These are phyloP conservation scores for Cladorrhinum samala DNA, from an alignment of 495 filamentous ascomycete species.

Conservation along the genomic window DNA sequence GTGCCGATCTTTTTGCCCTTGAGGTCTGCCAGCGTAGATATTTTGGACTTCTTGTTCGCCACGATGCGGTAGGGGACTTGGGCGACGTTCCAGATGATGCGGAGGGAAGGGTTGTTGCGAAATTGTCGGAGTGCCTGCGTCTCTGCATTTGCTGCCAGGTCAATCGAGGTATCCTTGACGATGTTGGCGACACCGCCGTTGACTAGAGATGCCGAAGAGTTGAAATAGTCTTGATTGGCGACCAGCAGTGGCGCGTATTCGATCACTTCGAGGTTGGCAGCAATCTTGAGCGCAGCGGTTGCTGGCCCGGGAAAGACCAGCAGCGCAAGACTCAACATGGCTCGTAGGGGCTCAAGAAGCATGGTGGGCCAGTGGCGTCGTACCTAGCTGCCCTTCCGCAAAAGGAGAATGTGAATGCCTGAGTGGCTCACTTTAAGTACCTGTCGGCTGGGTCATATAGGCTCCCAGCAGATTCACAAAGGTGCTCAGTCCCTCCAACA, in stretches of 20 bases:
- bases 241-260: slow-evolving; percentile 31
- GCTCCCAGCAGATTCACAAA: too few relatives aligned
- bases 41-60: slow-evolving; percentile 31
- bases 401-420: too few relatives aligned
- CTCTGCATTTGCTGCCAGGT: slow-evolving; percentile 40
- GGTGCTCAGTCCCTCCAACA: too few relatives aligned
- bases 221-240: slow-evolving; percentile 29
- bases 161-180: slow-evolving; percentile 17
- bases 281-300: slow-evolving; percentile 2
- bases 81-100: slow-evolving; percentile 36
- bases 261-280: slow-evolving; percentile 13
- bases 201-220: slow-evolving; percentile 9
- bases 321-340: not conserved
- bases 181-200: slow-evolving; percentile 27
- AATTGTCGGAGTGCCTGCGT: slow-evolving; percentile 39
- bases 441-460: too few relatives aligned
- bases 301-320: not conserved
- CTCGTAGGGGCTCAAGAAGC: too few relatives aligned
- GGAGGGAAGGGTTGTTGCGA: slow-evolving; percentile 32
- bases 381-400: not conserved
- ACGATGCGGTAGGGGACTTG: slow-evolving; percentile 41
- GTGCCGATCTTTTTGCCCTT: slow-evolving; percentile 41
- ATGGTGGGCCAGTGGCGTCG: not conserved
- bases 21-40: slow-evolving; percentile 30
- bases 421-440: too few relatives aligned